phyloP scores from a whole-genome alignment of 2,329 filamentous ascomycete species.

The Aureobasidium sp. region DNA sequence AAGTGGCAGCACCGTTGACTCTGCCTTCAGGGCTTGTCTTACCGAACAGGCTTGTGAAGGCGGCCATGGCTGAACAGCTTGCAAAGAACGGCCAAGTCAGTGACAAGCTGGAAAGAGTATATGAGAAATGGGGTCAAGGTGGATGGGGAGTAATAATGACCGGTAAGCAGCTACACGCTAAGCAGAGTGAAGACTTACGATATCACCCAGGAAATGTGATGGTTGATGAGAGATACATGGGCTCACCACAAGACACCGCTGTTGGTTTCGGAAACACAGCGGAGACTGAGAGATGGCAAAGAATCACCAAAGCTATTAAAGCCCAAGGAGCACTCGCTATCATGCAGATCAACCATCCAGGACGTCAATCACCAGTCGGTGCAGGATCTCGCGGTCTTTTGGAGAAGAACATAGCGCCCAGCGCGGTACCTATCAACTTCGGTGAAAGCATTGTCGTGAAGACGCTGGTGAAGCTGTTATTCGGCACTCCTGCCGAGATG shows the following conservation, averaged over 20 bases:
- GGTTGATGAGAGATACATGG: slow-evolving; percentile 14
- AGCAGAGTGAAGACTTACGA: slow-evolving; percentile 20
- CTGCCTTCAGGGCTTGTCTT: slow-evolving; percentile 28
- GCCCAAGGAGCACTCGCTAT: slow-evolving; percentile 30
- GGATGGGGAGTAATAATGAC: slow-evolving; percentile 51
- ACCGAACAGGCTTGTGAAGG: slow-evolving; percentile 26
- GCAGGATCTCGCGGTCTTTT: slow-evolving; percentile 33
- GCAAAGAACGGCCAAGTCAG: slow-evolving; percentile 20
- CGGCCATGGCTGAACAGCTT: slow-evolving; percentile 27
- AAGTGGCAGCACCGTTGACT: slow-evolving; percentile 5
- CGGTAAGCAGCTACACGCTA: slow-evolving; percentile 22
- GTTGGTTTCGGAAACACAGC: slow-evolving; percentile 30
- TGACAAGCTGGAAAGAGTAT: neutral
- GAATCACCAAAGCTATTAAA: slow-evolving; percentile 2
- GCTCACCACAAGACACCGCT: slow-evolving; percentile 30
- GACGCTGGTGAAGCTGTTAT: slow-evolving; percentile 21
- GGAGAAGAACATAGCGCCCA: slow-evolving; percentile 39
- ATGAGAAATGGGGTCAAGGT: slow-evolving; percentile 36
- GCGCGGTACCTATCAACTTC: slow-evolving; percentile 38
- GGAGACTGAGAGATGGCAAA: slow-evolving; percentile 24
- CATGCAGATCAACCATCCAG: slow-evolving; percentile 44
- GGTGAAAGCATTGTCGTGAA: slow-evolving; percentile 24
- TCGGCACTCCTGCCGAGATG: slow-evolving; percentile 54
- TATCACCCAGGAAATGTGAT: slow-evolving; percentile 35
- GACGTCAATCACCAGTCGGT: slow-evolving; percentile 38